Evolutionary conservation across 2,329 filamentous ascomycete species (phyloP).

Genomic region (Alternaria gaisen): DNA sequence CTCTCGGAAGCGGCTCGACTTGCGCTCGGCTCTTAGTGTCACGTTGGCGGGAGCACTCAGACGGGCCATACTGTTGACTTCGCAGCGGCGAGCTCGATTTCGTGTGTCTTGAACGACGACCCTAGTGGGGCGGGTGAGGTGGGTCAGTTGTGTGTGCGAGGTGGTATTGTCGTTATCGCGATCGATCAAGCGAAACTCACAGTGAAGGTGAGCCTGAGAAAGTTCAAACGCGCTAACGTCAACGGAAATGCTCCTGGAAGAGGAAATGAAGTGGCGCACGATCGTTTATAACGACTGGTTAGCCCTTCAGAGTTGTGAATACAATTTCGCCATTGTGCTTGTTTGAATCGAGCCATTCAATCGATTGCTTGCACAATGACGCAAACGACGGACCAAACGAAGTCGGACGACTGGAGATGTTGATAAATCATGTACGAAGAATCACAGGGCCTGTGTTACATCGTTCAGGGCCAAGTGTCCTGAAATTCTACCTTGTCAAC

Average conservation of each 20-base stretch:
- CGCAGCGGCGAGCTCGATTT: too few species aligned
- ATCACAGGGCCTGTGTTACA: accelerated
- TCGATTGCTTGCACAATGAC: background rate
- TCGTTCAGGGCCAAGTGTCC: background rate
- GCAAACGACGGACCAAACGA: background rate
- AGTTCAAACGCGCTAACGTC: background rate
- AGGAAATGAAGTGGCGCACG: background rate
- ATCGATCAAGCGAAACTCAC: slow-evolving; percentile 2
- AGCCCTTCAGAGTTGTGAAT: background rate
- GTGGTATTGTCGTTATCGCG: slow-evolving; percentile 3
- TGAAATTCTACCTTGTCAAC: background rate
- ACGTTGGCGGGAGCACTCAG: slow-evolving; percentile 16
- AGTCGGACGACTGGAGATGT: accelerated
- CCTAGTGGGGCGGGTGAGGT: background rate
- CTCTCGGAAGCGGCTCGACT: slow-evolving; percentile 16
- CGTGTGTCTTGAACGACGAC: background rate
- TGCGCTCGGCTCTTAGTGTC: slow-evolving; percentile 15
- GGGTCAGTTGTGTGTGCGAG: background rate
- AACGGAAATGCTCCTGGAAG: accelerated
- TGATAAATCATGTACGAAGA: background rate
- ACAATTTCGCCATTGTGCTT: background rate
- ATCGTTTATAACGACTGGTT: accelerated
- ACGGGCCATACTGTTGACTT: slow-evolving; percentile 14
- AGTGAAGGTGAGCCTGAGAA: background rate
- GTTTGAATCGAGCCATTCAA: background rate